Percentiles rank a stretch among this genome's conserved stretches.
These are phyloP conservation scores for Skeletonema potamos DNA, from an alignment of 108 stramenopile genomes.

Conservation along the genomic window DNA sequence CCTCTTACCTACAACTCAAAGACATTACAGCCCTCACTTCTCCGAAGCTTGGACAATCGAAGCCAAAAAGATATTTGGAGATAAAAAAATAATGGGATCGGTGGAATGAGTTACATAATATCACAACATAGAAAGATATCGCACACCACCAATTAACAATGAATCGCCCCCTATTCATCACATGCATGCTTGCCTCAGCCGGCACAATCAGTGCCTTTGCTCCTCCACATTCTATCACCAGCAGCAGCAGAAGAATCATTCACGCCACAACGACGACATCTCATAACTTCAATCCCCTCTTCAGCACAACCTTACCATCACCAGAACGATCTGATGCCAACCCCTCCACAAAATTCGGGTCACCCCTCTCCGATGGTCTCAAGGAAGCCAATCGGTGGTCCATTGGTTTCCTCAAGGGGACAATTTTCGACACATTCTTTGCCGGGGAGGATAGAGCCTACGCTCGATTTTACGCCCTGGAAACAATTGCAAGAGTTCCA, in stretches of 20 bases:
- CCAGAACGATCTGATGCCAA: slow-evolving; percentile 24
- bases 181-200: background rate
- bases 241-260: background rate
- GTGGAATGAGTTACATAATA: background rate
- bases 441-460: slow-evolving; percentile 52
- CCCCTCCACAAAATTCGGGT: slow-evolving; percentile 47
- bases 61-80: too few species aligned
- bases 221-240: background rate
- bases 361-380: slow-evolving; percentile 33
- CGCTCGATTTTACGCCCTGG: slow-evolving; percentile 90
- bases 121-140: background rate
- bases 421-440: slow-evolving; percentile 47
- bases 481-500: slow-evolving; percentile 94
- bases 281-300: background rate
- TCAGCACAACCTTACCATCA: background rate
- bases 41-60: too few species aligned
- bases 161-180: background rate
- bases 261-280: background rate
- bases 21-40: too few species aligned
- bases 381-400: slow-evolving; percentile 35
- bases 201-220: background rate
- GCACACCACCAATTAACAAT: background rate
- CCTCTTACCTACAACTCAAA: too few species aligned
- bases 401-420: slow-evolving; percentile 42
- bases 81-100: too few species aligned